Evolutionary conservation across 2,329 filamentous ascomycete genomes (phyloP), one percentile per base, ranked within the genome.

Genomic region (Trichoderma gracile): DNA sequence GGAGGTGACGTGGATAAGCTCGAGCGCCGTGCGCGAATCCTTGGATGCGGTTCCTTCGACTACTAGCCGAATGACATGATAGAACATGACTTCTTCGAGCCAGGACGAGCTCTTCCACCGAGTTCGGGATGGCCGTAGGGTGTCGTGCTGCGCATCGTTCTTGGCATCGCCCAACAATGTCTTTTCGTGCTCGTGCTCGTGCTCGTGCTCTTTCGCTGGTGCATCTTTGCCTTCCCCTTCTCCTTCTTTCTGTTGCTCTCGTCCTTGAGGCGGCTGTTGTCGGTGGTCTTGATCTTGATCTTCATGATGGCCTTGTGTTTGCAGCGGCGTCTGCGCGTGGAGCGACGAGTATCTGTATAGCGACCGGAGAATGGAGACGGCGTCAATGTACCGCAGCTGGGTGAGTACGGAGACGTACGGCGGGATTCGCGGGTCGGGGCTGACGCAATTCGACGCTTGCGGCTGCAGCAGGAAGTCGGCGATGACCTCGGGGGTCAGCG

Each of bases 11-110:
- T 76, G 76, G 25, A 82, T 79, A 43, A 86, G 73, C 21, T 81
- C 78, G 9, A 86, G 69, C 0, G 82, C 84, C n/a, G 83, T 80
- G 30, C 79, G 73, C 17, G 75, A 71, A 25, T 77, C 78, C 64
- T 73, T 76, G 54, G 86, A 83, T 1, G 79, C 81, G 0, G 73
- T 75, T 0, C 81, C 84, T 54, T 84, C 79, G 1, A 82, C 89
- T 57, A 98, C 93, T 0, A 89, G 90, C 77, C 96, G 97, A 2
- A 92, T 92, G 57, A 99, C 92, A 3, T 93, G 88, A 76, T 97
- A 96, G 72, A 97, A 89, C 77, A 98, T 91, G 57, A 95, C 89
- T 78, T 97, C 97, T 74, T 99, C 95, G 0, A 89, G 76, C 66
- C 79, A 79, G 67, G 85, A 87, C 1, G 86, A 88, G 73, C 76